These are phyloP conservation scores for Acacia crassicarpa DNA, from an alignment of 306 rosid species.

Conservation along the genomic window DNA sequence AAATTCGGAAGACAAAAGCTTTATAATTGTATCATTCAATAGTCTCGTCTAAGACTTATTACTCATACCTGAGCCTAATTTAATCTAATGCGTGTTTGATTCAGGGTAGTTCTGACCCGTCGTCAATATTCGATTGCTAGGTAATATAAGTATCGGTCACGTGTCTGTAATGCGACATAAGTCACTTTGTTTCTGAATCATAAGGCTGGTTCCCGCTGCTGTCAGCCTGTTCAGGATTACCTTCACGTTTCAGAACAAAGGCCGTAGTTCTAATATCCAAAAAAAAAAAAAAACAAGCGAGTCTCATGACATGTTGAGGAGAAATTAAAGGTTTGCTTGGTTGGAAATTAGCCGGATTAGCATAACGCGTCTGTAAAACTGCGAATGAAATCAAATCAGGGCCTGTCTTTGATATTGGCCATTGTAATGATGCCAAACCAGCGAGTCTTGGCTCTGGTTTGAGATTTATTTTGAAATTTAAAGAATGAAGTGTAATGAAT, in stretches of 20 bases:
- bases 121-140: slow-evolving; percentile 16
- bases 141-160: background rate
- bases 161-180: background rate
- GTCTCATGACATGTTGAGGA: background rate
- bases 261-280: background rate
- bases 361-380: background rate
- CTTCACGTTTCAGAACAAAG: background rate
- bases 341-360: background rate
- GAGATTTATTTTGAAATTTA: slow-evolving; percentile 9
- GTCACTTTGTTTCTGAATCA: background rate
- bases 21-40: background rate
- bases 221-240: background rate
- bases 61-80: background rate
- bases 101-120: background rate
- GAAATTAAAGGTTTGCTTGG: background rate
- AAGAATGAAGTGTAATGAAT: slow-evolving; percentile 3
- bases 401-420: background rate
- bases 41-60: background rate
- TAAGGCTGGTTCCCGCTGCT: background rate
- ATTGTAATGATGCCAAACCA: background rate
- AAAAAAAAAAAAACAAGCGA: background rate
- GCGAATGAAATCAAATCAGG: background rate
- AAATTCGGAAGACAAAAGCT: background rate
- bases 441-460: slow-evolving; percentile 2
- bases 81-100: background rate